phyloP scores from a whole-genome alignment of 202 grass and related monocot genomes.

The Eragrostis tef region DNA sequence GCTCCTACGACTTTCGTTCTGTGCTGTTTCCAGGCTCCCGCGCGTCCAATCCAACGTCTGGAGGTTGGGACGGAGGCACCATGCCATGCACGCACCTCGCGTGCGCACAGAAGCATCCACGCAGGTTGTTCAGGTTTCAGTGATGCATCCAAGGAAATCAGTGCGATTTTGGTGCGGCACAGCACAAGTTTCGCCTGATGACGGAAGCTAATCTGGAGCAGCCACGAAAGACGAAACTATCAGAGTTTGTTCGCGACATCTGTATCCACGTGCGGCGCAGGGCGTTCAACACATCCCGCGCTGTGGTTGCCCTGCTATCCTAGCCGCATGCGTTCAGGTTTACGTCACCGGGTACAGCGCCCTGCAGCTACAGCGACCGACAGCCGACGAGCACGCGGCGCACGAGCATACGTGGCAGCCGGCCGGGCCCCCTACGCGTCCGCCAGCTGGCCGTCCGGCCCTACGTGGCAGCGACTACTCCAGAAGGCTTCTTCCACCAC shows the following conservation, averaged over 20 bases:
- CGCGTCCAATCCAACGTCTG: not conserved
- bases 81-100: not conserved
- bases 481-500: not conserved
- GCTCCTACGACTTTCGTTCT: not conserved
- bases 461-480: not conserved
- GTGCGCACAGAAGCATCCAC: not conserved
- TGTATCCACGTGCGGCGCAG: slow-evolving; percentile 24
- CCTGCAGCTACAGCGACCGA: not conserved
- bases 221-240: not conserved
- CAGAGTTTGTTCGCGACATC: not conserved
- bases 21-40: not conserved
- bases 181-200: not conserved
- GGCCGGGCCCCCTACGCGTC: not conserved
- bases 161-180: not conserved
- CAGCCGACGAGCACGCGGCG: not conserved
- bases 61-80: not conserved
- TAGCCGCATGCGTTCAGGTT: not conserved
- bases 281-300: not conserved
- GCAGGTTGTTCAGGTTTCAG: not conserved
- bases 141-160: not conserved
- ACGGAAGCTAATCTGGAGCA: not conserved
- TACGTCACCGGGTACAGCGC: not conserved
- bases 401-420: slow-evolving; percentile 10
- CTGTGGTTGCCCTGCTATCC: not conserved
- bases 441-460: not conserved